Evolutionary conservation across 164 flowering plant species (phyloP), one percentile per base, ranked within the genome.

Genomic region (Malania oleifera): DNA sequence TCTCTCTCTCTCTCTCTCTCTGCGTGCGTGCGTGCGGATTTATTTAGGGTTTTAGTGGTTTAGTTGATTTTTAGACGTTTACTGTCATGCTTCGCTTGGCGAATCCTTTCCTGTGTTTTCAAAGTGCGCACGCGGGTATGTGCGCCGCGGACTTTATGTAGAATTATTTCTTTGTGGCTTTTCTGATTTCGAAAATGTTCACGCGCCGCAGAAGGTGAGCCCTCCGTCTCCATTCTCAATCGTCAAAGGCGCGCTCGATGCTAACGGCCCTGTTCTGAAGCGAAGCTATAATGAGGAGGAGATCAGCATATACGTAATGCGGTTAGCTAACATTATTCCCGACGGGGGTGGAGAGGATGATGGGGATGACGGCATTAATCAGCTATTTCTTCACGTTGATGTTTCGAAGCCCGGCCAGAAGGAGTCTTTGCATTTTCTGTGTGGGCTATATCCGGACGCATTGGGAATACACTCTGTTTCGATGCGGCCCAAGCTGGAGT

Each of bases 371-470:
- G 77, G 60, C 6, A 67, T 88, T 17, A 83, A 83, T 62, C 95
- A 86, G 79, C 64, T 91, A 49, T 82, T 86, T 52, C 68, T 91
- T 63, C 95, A 87, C 51, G 89, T 89, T 23, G 78, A 80, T 43
- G 69, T 91, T 14, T 69, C 92, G 8, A 91, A 83, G 74, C 87
- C 89, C 19, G 78, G 73, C 0, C 77, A 60, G 50, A 44, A 64
- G 7, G 67, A 80, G 0, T 70, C 79, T 23, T 45, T 91, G 63
- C 85, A 81, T 62, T 81, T 91, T 52, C 77, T 89, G 0, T 91
- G 98, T 61, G 92, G 92, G 8, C 60, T 91, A 70, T 89, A 89
- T 67, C 90, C 92, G 0, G 96, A 89, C 56, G 95, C 96, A 2
- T 39, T 91, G 46, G 96, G 98, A 23, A 87, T 91, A 62, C 95